These are phyloP conservation scores for Arxiozyma bovina DNA, from an alignment of 1,139 yeast genomes.

Conservation along the genomic window DNA sequence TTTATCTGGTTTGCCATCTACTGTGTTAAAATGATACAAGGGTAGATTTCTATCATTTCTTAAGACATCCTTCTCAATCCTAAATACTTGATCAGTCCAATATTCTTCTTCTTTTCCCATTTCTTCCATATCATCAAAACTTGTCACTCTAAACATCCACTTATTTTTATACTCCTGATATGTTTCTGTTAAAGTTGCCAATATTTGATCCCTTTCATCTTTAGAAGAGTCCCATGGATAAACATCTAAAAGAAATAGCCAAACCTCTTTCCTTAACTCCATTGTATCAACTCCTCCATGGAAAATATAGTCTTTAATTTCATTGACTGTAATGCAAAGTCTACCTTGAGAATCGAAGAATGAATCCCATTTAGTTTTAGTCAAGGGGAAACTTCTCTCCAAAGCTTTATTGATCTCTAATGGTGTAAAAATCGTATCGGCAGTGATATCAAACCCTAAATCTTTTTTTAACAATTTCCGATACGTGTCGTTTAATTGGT, in stretches of 20 bases:
- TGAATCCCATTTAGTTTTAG: slow-evolving; percentile 71
- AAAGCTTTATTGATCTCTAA: slow-evolving; percentile 26
- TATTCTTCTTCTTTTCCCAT: slow-evolving; percentile 55
- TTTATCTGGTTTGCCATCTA: slow-evolving; percentile 25
- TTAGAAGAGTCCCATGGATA: slow-evolving; percentile 81
- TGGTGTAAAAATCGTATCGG: slow-evolving; percentile 33
- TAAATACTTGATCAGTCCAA: slow-evolving; percentile 79
- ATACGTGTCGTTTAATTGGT: slow-evolving; percentile 52
- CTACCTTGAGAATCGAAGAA: slow-evolving; percentile 77
- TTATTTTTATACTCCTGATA: slow-evolving; percentile 62
- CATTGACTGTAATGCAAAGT: slow-evolving; percentile 59
- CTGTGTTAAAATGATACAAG: slow-evolving; percentile 45
- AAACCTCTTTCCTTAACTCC: slow-evolving; percentile 58
- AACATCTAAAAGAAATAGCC: slow-evolving; percentile 78
- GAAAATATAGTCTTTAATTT: slow-evolving; percentile 72
- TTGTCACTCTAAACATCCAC: slow-evolving; percentile 34
- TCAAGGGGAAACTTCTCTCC: slow-evolving; percentile 42
- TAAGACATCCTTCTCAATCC: slow-evolving; percentile 90
- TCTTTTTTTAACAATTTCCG: slow-evolving; percentile 55
- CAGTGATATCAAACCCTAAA: slow-evolving; percentile 49
- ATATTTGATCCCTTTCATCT: slow-evolving; percentile 56
- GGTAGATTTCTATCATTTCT: slow-evolving; percentile 78
- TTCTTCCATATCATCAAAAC: slow-evolving; percentile 25
- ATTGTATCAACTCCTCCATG: slow-evolving; percentile 73
- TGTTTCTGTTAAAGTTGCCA: slow-evolving; percentile 49